Evolutionary conservation across 805 yeast genomes (phyloP).

Genomic region (Teunomyces funiuensis): DNA sequence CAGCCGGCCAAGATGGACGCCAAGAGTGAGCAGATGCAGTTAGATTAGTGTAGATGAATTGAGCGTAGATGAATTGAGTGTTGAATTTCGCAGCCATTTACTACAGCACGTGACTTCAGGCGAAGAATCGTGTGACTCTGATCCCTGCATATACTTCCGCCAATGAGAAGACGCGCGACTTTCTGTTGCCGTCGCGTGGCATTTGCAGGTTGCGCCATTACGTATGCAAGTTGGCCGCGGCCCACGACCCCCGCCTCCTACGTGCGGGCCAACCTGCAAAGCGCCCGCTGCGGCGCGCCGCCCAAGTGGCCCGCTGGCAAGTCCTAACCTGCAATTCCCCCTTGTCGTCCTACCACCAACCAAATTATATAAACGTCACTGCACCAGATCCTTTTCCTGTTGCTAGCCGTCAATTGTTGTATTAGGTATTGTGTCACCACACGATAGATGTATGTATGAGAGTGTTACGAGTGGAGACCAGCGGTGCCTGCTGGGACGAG

Average conservation of each 20-base stretch:
- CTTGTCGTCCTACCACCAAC: slow-evolving; percentile 1
- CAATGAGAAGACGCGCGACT: slow-evolving; percentile 2
- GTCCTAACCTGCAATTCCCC: background rate
- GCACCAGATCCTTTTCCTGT: slow-evolving; percentile 5
- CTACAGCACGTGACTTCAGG: no score
- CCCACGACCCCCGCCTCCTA: no score
- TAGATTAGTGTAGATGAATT: slow-evolving; percentile 14
- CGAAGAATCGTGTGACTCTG: slow-evolving; percentile 3
- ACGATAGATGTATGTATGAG: slow-evolving; percentile 3
- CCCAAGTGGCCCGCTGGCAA: background rate
- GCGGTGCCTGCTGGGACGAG: no score
- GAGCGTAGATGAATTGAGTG: background rate
- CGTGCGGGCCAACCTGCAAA: slow-evolving; percentile 1
- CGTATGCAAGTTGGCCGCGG: background rate
- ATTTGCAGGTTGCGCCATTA: background rate
- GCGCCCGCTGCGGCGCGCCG: background rate
- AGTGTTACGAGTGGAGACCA: no score
- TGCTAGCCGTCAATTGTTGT: slow-evolving; percentile 6
- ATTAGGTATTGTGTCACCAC: slow-evolving; percentile 1
- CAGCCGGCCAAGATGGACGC: slow-evolving; percentile 47
- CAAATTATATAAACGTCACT: slow-evolving; percentile 1
- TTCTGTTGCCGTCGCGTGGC: background rate
- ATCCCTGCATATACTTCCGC: background rate
- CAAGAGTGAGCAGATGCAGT: slow-evolving; percentile 15
- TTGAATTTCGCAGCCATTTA: background rate